Base-by-base conservation (phyloP, 116 monocot genomes). In the Trichopus zeylanicus region DNA sequence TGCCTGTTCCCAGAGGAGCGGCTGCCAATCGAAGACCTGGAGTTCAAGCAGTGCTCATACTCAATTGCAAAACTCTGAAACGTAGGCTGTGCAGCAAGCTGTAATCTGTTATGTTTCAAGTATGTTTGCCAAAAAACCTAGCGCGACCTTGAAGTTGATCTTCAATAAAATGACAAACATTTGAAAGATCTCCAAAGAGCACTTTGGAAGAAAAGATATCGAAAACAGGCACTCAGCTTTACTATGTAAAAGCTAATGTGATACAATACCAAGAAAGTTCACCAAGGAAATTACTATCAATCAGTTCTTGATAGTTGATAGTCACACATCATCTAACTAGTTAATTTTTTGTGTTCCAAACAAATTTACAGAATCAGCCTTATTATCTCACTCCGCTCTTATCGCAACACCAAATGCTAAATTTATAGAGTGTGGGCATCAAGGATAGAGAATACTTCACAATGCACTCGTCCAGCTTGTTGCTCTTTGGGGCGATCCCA, bases 1-100 rank as follows among this genome's bases (percentile, higher is more conserved):
- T 81, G 81, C 60, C 21, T 49, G 0, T 76, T 72, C 61, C 76
- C 81, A 0, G 20, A 22, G 9, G 60, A 29, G 3, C 23, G 18
- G 28, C 0, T 65, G 23, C 64, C 60, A 8, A 55, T 73, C 11
- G 70, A 70, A 12, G 39, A 60, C 12, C 39, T 60, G 3, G 26
- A 60, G 11, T 60, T 60, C 46, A 38, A 4, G 26, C 7, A 46
- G 26, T 46, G 60, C 26, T 42, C 60, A 16, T 62, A 48, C 24
- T 15, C 27, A 26, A 21, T n/a, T n/a, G n/a, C n/a, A n/a, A n/a
- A n/a, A n/a, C n/a, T n/a, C n/a, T n/a, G n/a, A n/a, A n/a, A n/a
- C n/a, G n/a, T n/a, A n/a, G n/a, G n/a, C n/a, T n/a, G n/a, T n/a
- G n/a, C n/a, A n/a, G n/a, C n/a, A n/a, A n/a, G n/a, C n/a, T n/a